Evolutionary conservation across 495 filamentous ascomycete species (phyloP).

Genomic region (Lasiosphaeris hirsuta): DNA sequence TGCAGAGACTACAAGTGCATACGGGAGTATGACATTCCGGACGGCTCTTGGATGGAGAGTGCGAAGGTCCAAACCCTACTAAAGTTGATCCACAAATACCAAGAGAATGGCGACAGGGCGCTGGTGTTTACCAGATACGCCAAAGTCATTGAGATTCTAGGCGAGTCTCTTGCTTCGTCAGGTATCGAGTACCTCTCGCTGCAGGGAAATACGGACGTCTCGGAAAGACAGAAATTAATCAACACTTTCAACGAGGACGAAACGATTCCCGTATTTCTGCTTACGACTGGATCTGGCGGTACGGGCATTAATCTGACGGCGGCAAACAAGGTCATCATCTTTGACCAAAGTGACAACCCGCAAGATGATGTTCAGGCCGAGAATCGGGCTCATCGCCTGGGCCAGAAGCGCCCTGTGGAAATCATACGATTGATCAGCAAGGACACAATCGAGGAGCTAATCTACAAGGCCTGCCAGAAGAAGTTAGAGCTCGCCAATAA

Average conservation of each 20-base stretch:
- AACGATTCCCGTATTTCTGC: slow-evolving; percentile 83
- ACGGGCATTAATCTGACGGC: slow-evolving; percentile 92
- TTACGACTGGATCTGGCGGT: slow-evolving; percentile 90
- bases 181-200: slow-evolving; percentile 73
- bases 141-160: slow-evolving; percentile 84
- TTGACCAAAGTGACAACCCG: slow-evolving; percentile 92
- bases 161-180: slow-evolving; percentile 71
- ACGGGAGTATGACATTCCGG: slow-evolving; percentile 63
- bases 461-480: slow-evolving; percentile 80
- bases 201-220: slow-evolving; percentile 80
- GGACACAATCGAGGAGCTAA: slow-evolving; percentile 89
- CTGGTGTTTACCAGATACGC: slow-evolving; percentile 93
- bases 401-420: slow-evolving; percentile 85
- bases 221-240: slow-evolving; percentile 78
- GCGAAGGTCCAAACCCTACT: slow-evolving; percentile 81
- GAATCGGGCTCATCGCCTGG: slow-evolving; percentile 92
- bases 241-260: slow-evolving; percentile 76
- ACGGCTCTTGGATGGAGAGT: slow-evolving; percentile 84
- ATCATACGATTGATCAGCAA: slow-evolving; percentile 74
- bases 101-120: slow-evolving; percentile 77
- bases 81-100: slow-evolving; percentile 67
- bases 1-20: slow-evolving; percentile 72
- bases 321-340: slow-evolving; percentile 96
- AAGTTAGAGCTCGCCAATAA: slow-evolving; percentile 90
- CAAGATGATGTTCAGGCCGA: slow-evolving; percentile 96